Evolutionary conservation across 805 yeast species (phyloP).

Genomic region (Middelhovenomyces tepae): DNA sequence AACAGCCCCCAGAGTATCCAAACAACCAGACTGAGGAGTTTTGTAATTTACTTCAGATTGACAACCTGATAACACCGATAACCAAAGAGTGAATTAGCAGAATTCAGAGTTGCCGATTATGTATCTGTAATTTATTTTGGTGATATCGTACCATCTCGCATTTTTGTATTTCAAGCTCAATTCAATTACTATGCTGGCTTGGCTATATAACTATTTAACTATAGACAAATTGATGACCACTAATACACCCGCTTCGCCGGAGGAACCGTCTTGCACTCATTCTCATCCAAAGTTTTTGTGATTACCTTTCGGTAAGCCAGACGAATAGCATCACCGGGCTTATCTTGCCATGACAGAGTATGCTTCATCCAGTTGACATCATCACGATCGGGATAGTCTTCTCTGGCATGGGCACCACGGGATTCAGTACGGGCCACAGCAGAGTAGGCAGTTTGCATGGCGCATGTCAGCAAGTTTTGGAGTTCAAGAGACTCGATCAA

Average conservation of each 20-base stretch:
- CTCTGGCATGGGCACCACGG: slow-evolving; percentile 99
- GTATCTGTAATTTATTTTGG: no score
- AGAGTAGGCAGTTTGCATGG: slow-evolving; percentile 86
- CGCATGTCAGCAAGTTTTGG: slow-evolving; percentile 94
- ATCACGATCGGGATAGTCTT: slow-evolving; percentile 93
- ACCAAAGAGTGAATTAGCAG: background rate
- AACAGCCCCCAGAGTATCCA: slow-evolving; percentile 12
- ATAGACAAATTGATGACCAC: slow-evolving; percentile 6
- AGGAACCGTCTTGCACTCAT: slow-evolving; percentile 91
- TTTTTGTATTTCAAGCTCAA: no score
- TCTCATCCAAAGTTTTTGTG: slow-evolving; percentile 75
- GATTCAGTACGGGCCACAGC: slow-evolving; percentile 96
- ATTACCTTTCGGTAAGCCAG: slow-evolving; percentile 84
- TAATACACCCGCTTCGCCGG: slow-evolving; percentile 95
- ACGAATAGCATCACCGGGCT: slow-evolving; percentile 58
- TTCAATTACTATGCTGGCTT: background rate
- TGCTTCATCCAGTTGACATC: slow-evolving; percentile 98
- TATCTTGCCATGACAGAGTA: slow-evolving; percentile 82
- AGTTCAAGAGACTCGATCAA: slow-evolving; percentile 92
- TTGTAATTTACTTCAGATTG: slow-evolving; percentile 18
- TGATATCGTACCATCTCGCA: no score
- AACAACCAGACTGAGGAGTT: slow-evolving; percentile 25
- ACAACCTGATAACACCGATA: slow-evolving; percentile 12
- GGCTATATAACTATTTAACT: background rate
- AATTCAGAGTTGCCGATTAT: no score